Conservation (phyloP, 495 filamentous ascomycete genomes). For the Hypoxylon rickii region DNA sequence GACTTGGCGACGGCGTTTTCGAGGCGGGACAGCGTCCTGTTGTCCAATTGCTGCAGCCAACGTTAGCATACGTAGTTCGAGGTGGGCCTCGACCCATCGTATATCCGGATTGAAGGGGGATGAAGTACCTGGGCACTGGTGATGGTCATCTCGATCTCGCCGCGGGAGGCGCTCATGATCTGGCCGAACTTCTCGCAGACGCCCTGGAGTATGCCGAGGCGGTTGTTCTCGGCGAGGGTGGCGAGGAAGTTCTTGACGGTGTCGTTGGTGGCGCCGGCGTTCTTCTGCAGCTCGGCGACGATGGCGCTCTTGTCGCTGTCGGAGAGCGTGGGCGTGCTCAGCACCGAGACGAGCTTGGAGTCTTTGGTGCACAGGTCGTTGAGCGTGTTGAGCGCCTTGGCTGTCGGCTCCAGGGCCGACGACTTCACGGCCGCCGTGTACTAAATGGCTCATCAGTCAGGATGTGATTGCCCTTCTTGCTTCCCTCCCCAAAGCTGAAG, state of each 20-base stretch:
- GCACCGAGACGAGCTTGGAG: conserved; percentile 72
- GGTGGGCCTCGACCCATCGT: neutral
- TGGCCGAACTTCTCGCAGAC: conserved; percentile 85
- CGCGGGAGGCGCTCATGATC: conserved; percentile 85
- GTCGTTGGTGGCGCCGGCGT: conserved; percentile 68
- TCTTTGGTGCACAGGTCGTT: conserved; percentile 76
- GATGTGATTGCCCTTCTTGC: too few species aligned
- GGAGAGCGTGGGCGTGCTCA: conserved; percentile 79
- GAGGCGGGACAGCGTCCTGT: conserved; percentile 79
- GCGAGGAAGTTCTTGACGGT: conserved; percentile 92
- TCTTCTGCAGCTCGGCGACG: conserved; percentile 81
- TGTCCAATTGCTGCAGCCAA: conserved; percentile 75
- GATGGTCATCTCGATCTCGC: conserved; percentile 90
- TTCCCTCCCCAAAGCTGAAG: too few species aligned
- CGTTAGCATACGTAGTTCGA: conserved; percentile 29
- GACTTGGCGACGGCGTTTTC: conserved; percentile 90
- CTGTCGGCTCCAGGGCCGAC: conserved; percentile 76
- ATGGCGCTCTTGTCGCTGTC: conserved; percentile 80
- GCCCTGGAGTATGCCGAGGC: conserved; percentile 76
- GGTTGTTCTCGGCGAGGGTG: conserved; percentile 94
- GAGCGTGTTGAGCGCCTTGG: conserved; percentile 74
- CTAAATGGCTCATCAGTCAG: conserved; percentile 60
- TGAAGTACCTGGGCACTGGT: conserved; percentile 79
- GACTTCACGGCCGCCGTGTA: conserved; percentile 94
- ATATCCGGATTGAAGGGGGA: neutral